Evolutionary conservation across 106 monocot genomes (phyloP).

Genomic region (Phalaenopsis equestris): DNA sequence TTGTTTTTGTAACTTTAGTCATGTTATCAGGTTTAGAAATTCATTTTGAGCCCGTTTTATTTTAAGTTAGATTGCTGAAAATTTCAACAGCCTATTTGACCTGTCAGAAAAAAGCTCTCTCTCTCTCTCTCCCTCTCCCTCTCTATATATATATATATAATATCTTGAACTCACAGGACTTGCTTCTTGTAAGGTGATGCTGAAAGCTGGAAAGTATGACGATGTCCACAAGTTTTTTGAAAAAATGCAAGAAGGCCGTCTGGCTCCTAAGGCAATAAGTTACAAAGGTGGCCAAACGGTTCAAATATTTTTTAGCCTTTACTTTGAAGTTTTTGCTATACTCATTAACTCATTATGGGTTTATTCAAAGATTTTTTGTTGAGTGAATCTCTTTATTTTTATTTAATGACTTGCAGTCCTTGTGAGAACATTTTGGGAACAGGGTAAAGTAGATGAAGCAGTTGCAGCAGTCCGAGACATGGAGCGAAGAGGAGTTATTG

Average conservation of each 20-base stretch:
- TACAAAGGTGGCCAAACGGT: conserved; percentile 57
- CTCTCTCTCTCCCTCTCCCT: too few species aligned
- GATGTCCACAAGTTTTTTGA: conserved; percentile 69
- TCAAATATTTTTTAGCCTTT: background rate
- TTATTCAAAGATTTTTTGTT: conserved; percentile 1
- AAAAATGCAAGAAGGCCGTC: conserved; percentile 74
- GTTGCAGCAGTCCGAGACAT: conserved; percentile 66
- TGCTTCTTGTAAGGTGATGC: conserved; percentile 88
- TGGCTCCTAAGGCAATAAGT: conserved; percentile 65
- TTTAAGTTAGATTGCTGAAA: too few species aligned
- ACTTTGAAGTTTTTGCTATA: background rate
- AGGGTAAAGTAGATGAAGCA: conserved; percentile 72
- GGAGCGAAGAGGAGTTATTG: conserved; percentile 86
- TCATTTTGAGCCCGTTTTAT: too few species aligned
- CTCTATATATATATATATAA: background rate
- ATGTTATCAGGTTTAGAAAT: too few species aligned
- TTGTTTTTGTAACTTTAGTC: too few species aligned
- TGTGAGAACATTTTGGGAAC: conserved; percentile 74
- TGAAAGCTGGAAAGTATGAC: conserved; percentile 79
- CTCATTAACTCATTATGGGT: background rate
- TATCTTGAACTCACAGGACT: conserved; percentile 30
- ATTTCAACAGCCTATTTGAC: too few species aligned
- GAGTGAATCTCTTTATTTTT: background rate
- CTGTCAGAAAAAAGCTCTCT: too few species aligned
- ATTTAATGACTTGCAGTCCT: conserved; percentile 47